Evolutionary conservation across 2,329 filamentous ascomycete genomes (phyloP).

Genomic region (Colletotrichum spinosum): DNA sequence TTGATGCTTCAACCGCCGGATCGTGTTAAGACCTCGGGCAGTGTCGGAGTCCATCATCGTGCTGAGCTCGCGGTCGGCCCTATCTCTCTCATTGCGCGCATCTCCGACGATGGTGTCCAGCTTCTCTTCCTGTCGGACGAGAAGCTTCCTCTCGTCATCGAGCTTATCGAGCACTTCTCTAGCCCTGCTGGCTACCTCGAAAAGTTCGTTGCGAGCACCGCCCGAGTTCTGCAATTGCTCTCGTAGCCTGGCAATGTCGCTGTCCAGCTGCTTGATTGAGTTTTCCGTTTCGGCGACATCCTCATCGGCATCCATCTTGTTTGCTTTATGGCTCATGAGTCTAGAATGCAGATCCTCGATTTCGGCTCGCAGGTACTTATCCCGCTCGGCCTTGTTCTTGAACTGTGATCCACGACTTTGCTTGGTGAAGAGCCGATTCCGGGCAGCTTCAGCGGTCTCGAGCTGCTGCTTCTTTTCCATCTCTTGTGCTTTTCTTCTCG

Average conservation of each 20-base stretch:
- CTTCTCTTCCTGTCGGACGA: conserved; percentile 91
- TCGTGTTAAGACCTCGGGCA: conserved; percentile 85
- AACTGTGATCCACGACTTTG: conserved; percentile 91
- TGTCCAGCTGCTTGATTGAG: conserved; percentile 78
- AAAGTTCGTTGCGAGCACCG: conserved; percentile 77
- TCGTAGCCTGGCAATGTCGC: conserved; percentile 77
- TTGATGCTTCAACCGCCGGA: conserved; percentile 84
- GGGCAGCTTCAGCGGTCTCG: conserved; percentile 78
- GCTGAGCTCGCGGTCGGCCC: conserved; percentile 81
- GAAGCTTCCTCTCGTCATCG: conserved; percentile 85
- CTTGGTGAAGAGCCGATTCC: conserved; percentile 88
- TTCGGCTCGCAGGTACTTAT: conserved; percentile 83
- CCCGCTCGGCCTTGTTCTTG: conserved; percentile 87
- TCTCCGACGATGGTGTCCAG: conserved; percentile 82
- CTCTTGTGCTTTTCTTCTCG: conserved; percentile 79
- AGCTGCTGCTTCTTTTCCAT: conserved; percentile 76
- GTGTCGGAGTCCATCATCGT: conserved; percentile 92
- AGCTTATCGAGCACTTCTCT: conserved; percentile 83
- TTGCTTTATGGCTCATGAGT: conserved; percentile 83
- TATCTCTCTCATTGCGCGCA: conserved; percentile 80
- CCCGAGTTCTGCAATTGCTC: conserved; percentile 83
- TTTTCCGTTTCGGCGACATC: conserved; percentile 79
- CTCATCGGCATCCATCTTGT: conserved; percentile 85
- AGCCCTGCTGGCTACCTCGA: conserved; percentile 79
- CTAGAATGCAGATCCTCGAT: conserved; percentile 83